A percentile compares a stretch with the other conserved stretches of the same genome.
phyloP scores from a whole-genome alignment of 495 filamentous ascomycete genomes.

The Xylaria telfairii region DNA sequence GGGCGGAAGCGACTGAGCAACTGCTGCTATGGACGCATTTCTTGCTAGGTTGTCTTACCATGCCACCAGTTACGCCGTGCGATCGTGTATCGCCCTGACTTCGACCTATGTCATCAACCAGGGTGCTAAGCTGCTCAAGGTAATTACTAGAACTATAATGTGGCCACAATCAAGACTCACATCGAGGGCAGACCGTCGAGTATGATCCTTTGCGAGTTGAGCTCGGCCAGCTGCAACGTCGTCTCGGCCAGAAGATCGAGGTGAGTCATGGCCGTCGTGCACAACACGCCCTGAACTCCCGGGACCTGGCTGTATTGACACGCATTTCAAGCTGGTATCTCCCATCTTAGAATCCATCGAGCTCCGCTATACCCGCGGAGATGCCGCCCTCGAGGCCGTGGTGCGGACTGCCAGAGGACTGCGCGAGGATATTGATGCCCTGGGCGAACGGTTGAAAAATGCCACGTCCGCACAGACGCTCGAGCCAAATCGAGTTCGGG shows the following conservation, averaged over 20 bases:
- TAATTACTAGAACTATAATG: conserved; percentile 37
- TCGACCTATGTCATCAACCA: conserved; percentile 84
- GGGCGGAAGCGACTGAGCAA: conserved; percentile 24
- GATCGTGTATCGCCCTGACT: conserved; percentile 88
- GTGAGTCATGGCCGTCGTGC: conserved; percentile 32
- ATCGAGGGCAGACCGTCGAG: conserved; percentile 32
- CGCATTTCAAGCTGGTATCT: conserved; percentile 33
- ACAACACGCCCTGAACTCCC: not conserved
- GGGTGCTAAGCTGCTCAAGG: conserved; percentile 79
- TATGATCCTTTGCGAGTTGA: conserved; percentile 36
- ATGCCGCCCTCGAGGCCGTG: conserved; percentile 90
- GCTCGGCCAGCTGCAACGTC: conserved; percentile 37
- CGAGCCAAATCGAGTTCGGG: conserved; percentile 55
- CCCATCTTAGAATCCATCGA: conserved; percentile 42
- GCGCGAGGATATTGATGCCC: conserved; percentile 83
- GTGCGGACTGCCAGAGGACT: conserved; percentile 84
- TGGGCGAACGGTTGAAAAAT: conserved; percentile 79
- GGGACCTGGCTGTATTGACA: conserved; percentile 7
- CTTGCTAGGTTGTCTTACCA: conserved; percentile 70
- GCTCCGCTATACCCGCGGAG: conserved; percentile 65
- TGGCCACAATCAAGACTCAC: conserved; percentile 9
- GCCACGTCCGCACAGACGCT: conserved; percentile 70
- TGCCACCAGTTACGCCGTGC: conserved; percentile 89
- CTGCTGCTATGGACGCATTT: conserved; percentile 73
- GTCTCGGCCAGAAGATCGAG: conserved; percentile 41